Evolutionary conservation across 306 rosid species (phyloP), one percentile per base, ranked within the genome.

Genomic region (Pueraria montana): DNA sequence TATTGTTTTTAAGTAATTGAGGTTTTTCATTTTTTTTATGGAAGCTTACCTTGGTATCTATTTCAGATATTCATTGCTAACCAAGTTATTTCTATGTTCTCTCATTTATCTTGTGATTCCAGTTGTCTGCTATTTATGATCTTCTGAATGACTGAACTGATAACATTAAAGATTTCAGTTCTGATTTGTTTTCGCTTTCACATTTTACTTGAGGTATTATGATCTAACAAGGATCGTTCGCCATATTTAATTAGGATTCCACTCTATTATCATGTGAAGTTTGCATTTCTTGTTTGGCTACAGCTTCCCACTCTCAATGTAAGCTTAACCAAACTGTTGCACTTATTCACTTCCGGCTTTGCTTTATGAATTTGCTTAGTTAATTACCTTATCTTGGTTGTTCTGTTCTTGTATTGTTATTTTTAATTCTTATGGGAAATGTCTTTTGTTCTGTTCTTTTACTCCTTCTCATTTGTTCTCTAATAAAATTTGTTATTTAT

Each of bases 201-300:
- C 74, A 50, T 70, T 61, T 70, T 61, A 70, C 68, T 36, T 17
- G 79, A 36, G 50, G 43, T 78, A 32, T 73, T 82, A 56, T 23
- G 65, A 65, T 83, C 84, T 87, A 40, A 88, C 77, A 50, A 59
- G 64, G 32, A 40, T 73, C 46, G 46, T 76, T 21, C 11, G 10
- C 26, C 18, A 45, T 62, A 10, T 72, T 59, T 72, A 34, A 74
- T 81, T 86, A 90, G 92, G 92, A 72, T 90, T 84, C 94, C 92
- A 1, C 84, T 88, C 81, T 90, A 88, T 84, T 76, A 87, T 69
- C 94, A 87, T 21, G 40, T 84, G 80, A 90, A 90, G 87, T 85
- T 90, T 87, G 94, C 89, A 61, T 88, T 90, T 86, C 90, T 90
- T 59, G 75, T 90, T 81, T 90, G 94, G 94, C 74, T 90, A 67